Evolutionary conservation across 169 alveolate species (phyloP).

Genomic region (Plasmodium gaboni): DNA sequence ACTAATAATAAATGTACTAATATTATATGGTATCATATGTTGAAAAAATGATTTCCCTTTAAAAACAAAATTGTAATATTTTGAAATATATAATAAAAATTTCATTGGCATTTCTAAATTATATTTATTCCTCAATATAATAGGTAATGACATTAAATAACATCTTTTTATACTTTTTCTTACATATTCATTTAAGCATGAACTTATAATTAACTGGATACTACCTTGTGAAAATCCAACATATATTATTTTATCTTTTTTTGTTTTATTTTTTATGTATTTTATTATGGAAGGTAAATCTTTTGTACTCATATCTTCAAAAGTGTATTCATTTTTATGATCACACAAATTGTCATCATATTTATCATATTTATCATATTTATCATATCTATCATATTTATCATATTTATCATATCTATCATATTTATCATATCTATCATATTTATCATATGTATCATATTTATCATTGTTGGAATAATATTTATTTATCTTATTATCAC

Average conservation of each 20-base stretch:
- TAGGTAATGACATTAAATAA: constrained; percentile 41
- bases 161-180: constrained; percentile 22
- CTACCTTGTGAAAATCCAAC: constrained; percentile 67
- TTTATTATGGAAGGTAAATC: constrained; percentile 50
- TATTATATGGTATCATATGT: constrained; percentile 7
- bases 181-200: constrained; percentile 24
- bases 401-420: not conserved
- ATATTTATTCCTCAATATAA: constrained; percentile 7
- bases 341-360: not conserved
- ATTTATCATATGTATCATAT: not conserved
- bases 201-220: constrained; percentile 25
- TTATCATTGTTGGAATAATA: not conserved
- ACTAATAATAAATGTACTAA: not conserved
- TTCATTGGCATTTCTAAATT: constrained; percentile 5
- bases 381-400: not conserved
- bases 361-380: not conserved
- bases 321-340: constrained; percentile 16
- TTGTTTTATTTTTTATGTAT: constrained; percentile 32
- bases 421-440: not conserved
- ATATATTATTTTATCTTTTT: constrained; percentile 47
- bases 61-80: not conserved
- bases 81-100: not conserved
- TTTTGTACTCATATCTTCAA: constrained; percentile 61
- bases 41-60: not conserved
- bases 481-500: not conserved